Evolutionary conservation across 75 land plant species (phyloP), one percentile per base, ranked within the genome.

Genomic region (Selaginella moellendorffii): DNA sequence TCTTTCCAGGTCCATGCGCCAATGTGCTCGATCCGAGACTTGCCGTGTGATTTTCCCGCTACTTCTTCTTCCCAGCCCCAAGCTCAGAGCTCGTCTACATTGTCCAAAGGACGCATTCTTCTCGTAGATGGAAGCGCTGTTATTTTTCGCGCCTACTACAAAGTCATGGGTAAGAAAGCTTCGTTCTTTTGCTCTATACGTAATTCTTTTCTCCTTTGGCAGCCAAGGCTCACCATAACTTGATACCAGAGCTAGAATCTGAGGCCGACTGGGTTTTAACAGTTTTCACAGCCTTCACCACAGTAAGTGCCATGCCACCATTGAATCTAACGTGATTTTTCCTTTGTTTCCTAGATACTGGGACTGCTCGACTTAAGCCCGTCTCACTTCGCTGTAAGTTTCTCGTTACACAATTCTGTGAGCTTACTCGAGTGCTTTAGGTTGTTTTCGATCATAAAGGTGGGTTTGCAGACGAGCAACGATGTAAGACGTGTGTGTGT

Each of bases 381-480:
- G 25, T 75, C 91, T 0, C 91, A 87, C 76, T 80, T 81, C 0
- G 87, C 79, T 79, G 90, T 86, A 81, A 53, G 22, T 52, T 66
- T 65, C 2, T 64, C 65, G 24, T 12, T 1, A 30, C 5, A 2
- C 21, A 27, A 20, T 63, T 61, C 24, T 0, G 27, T 30, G 23
- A 9, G 63, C 26, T 19, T 42, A 60, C 17, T 74, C 25, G 51
- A 46, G 18, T 46, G 51, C 51, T 20, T 75, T 83, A 86, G 90
- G 87, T 87, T 68, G 82, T 81, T 26, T 87, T 87, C 74, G 91
- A 87, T 52, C 87, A 87, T 77, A 71, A 79, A 75, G 91, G 91
- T 86, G 66, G 80, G 90, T 53, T 67, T 1, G 29, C 12, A 2
- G 0, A 18, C 51, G 10, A 10, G 51, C 18, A 10, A 10, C 18